Conservation (phyloP, 495 filamentous ascomycete genomes). For the Aspergillus bridgeri region DNA sequence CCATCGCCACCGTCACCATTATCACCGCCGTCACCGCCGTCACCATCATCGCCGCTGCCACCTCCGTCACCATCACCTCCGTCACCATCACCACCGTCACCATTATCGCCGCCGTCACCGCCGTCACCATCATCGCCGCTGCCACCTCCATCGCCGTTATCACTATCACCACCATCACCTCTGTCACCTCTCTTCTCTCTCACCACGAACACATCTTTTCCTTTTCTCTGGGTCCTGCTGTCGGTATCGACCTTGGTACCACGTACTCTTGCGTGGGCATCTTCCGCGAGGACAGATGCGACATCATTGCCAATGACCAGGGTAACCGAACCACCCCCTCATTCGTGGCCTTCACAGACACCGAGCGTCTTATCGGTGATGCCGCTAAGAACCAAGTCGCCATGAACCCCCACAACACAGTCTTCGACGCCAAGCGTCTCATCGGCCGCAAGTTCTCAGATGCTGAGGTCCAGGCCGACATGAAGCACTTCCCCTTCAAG, state of each 20-base stretch:
- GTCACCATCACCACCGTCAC: too few relatives aligned
- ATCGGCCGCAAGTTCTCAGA: slow-evolving; percentile 94
- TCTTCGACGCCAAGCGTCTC: slow-evolving; percentile 98
- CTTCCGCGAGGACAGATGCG: slow-evolving; percentile 91
- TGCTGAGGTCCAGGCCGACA: slow-evolving; percentile 95
- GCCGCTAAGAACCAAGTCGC: slow-evolving; percentile 99
- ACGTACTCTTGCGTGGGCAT: slow-evolving; percentile 99
- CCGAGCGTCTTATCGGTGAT: slow-evolving; percentile 97
- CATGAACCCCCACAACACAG: slow-evolving; percentile 96
- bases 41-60: too few relatives aligned
- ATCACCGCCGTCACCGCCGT: too few relatives aligned
- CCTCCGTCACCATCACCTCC: too few relatives aligned
- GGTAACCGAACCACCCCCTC: slow-evolving; percentile 98
- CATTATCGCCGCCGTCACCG: too few relatives aligned
- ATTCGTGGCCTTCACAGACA: slow-evolving; percentile 99
- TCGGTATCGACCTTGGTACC: slow-evolving; percentile 89
- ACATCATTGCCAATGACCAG: slow-evolving; percentile 94
- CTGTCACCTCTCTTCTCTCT: too few relatives aligned
- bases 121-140: too few relatives aligned
- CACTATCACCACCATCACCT: too few relatives aligned
- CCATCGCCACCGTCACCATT: too few relatives aligned
- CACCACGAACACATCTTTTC: too few relatives aligned
- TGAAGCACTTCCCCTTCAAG: slow-evolving; percentile 98
- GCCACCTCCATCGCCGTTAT: too few relatives aligned
- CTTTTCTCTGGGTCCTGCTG: slow-evolving; percentile 55